Evolutionary conservation across 2,329 filamentous ascomycete genomes (phyloP).

Genomic region (Plectosphaerella sp.): DNA sequence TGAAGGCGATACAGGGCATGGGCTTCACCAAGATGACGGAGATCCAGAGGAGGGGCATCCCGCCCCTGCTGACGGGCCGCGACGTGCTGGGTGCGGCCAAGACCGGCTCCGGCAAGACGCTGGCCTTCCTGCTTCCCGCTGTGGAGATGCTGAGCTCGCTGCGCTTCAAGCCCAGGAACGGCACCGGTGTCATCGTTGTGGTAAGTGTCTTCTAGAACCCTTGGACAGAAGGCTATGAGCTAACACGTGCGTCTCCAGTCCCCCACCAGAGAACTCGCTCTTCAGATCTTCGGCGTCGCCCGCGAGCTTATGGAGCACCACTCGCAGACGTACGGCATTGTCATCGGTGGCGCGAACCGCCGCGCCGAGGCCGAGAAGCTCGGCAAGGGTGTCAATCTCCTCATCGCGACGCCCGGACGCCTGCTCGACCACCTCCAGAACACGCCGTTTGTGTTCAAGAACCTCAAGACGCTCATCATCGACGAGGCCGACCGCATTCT

Average conservation of each 20-base stretch:
- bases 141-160: constrained; percentile 89
- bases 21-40: constrained; percentile 93
- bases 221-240: background rate
- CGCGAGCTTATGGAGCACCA: constrained; percentile 89
- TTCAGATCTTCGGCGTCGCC: constrained; percentile 95
- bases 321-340: constrained; percentile 91
- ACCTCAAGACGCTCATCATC: constrained; percentile 86
- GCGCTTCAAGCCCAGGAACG: constrained; percentile 92
- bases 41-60: constrained; percentile 84
- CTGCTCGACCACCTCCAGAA: constrained; percentile 93
- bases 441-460: constrained; percentile 89
- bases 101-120: constrained; percentile 92
- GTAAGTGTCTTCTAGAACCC: background rate
- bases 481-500: constrained; percentile 96
- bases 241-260: constrained; percentile 34
- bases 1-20: constrained; percentile 86
- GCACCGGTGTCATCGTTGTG: constrained; percentile 86
- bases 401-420: constrained; percentile 90
- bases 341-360: constrained; percentile 91
- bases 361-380: constrained; percentile 92
- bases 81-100: constrained; percentile 95
- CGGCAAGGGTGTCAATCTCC: constrained; percentile 85
- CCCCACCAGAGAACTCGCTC: constrained; percentile 86
- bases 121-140: constrained; percentile 90
- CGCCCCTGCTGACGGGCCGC: constrained; percentile 80